Evolutionary conservation across 768 basidiomycete species (phyloP).

Genomic region (Naematelia encephala): DNA sequence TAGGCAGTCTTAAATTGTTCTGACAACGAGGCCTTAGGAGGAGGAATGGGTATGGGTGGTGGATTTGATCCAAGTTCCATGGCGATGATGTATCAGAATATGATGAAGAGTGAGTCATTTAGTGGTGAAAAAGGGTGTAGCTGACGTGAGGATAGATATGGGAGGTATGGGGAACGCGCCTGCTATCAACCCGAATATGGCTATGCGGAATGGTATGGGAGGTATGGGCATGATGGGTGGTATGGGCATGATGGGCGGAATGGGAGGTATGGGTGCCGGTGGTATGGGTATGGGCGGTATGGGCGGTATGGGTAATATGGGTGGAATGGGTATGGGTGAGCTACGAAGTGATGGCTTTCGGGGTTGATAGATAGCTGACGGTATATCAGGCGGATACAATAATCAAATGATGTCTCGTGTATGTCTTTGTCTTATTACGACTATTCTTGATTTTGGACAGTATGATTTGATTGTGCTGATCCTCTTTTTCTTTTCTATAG

Average conservation of each 20-base stretch:
- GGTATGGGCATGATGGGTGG: conserved; percentile 43
- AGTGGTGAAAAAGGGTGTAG: conserved; percentile 36
- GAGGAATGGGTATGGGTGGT: conserved; percentile 35
- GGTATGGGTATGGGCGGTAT: conserved; percentile 25
- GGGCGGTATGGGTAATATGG: conserved; percentile 21
- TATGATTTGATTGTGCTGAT: background rate
- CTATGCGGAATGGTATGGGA: conserved; percentile 26
- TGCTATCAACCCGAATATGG: conserved; percentile 45
- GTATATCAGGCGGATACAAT: background rate
- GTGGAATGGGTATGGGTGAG: conserved; percentile 14
- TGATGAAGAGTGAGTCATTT: conserved; percentile 57
- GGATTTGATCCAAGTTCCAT: conserved; percentile 86
- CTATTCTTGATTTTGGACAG: too few relatives aligned
- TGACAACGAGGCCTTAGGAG: conserved; percentile 37
- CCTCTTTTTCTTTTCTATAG: background rate
- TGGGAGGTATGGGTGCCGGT: conserved; percentile 35
- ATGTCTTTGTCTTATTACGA: too few relatives aligned
- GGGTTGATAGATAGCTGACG: conserved; percentile 9
- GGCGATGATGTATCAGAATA: conserved; percentile 87
- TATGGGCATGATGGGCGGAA: conserved; percentile 51
- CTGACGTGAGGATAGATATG: conserved; percentile 27
- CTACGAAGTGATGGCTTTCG: conserved; percentile 2
- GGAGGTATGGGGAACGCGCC: conserved; percentile 40
- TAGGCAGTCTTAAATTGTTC: conserved; percentile 4
- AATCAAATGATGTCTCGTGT: conserved; percentile 10